phyloP scores from a whole-genome alignment of 768 basidiomycete species.

The Sistotremastrum suecicum region DNA sequence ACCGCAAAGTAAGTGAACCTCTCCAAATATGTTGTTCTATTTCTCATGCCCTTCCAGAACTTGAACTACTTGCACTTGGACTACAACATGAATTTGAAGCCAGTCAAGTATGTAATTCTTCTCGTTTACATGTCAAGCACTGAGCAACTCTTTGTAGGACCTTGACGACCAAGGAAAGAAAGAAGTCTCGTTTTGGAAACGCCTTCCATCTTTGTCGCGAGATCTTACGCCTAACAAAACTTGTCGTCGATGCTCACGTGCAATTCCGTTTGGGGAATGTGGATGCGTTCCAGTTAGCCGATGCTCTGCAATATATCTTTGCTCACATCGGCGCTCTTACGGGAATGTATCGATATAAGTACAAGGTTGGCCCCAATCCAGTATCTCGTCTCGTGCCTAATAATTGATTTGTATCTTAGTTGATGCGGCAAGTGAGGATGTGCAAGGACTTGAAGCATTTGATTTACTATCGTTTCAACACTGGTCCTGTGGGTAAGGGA shows the following conservation, averaged over 20 bases:
- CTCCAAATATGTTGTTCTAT: background rate
- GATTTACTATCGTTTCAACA: conserved; percentile 99
- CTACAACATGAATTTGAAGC: conserved; percentile 98
- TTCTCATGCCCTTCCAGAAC: conserved; percentile 32
- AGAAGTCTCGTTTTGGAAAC: conserved; percentile 99
- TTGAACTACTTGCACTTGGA: conserved; percentile 90
- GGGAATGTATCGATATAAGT: conserved; percentile 99
- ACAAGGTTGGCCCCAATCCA: conserved; percentile 48
- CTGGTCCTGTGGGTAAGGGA: conserved; percentile 97
- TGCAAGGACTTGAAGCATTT: conserved; percentile 98
- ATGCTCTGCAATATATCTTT: conserved; percentile 96
- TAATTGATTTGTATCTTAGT: conserved; percentile 23
- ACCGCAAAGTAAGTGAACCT: conserved; percentile 65
- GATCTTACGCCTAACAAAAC: conserved; percentile 93
- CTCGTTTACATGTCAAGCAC: background rate
- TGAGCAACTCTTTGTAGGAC: conserved; percentile 42
- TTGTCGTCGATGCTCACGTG: conserved; percentile 97
- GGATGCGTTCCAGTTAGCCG: conserved; percentile 97
- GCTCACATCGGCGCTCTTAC: conserved; percentile 95
- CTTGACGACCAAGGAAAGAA: conserved; percentile 96
- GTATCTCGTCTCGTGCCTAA: background rate
- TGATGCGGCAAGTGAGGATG: conserved; percentile 99
- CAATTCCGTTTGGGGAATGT: conserved; percentile 98
- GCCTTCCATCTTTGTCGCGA: conserved; percentile 98
- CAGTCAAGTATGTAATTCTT: conserved; percentile 48